Base-by-base conservation (phyloP, 2,329 filamentous ascomycete species). In the Neonectria coccinea region DNA sequence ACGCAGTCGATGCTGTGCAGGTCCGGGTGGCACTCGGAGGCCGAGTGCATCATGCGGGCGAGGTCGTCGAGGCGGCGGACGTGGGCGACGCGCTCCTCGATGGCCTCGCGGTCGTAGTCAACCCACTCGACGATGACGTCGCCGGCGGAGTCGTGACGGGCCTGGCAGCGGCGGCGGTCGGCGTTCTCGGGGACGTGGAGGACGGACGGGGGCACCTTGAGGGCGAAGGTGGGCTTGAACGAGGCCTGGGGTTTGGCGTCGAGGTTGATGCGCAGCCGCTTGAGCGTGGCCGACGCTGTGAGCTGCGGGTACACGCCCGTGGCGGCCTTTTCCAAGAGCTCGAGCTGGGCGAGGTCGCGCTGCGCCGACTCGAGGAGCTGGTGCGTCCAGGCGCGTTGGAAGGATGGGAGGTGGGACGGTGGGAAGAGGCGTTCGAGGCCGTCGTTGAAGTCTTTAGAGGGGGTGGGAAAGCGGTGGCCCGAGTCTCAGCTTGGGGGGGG, bases 371-470 rank as follows among this genome's bases (percentile, higher is more conserved):
- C 79, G n/a, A 84, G 77, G 29, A 84, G 77, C 61, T 82, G 80
- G 66, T 82, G 79, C 12, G 79, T 81, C 81, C 82, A 84, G n/a
- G 80, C 77, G 14, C 82, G 78, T 62, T 82, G 80, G 22, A 83
- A 76, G 9, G 79, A 82, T 16, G 77, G 76, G 7, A 83, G 71
- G 62, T 81, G 76, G 2, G 78, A 76, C 7, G 78, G 74, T 14
- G 82, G 82, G 72, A 84, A 84, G 52, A 84, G 76, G 51, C 81
- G 79, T 64, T 84, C 82, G 12, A 84, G 75, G 44, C 82, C 81
- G 71, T 84, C 80, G 70, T 84, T 84, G 72, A 80, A 83, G 71
- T 83, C 81, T 78, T 44, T 10, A 39, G 6, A n/a, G 31, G 18
- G 48, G 25, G 25, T 25, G 25, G 25, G 25, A 25, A 25, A 25